phyloP scores from a whole-genome alignment of 257 asterid species.

The Paulownia fortunei region DNA sequence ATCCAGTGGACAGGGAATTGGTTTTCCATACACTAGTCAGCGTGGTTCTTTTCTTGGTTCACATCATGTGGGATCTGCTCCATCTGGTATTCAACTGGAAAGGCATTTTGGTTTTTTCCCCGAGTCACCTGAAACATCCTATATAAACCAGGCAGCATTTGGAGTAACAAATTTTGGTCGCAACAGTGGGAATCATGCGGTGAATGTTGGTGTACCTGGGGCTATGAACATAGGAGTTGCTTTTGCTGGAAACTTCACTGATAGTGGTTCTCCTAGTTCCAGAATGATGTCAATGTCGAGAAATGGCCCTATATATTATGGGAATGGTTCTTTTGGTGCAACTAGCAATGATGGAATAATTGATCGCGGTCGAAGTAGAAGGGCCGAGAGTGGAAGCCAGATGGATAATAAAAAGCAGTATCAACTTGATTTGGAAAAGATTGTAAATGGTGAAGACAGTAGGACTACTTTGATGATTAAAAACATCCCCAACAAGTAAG shows the following conservation, averaged over 20 bases:
- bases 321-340: constrained; percentile 75
- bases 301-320: constrained; percentile 63
- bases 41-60: constrained; percentile 62
- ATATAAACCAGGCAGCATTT: constrained; percentile 58
- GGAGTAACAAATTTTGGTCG: constrained; percentile 51
- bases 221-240: constrained; percentile 65
- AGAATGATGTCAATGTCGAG: constrained; percentile 71
- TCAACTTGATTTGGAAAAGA: constrained; percentile 91
- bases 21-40: constrained; percentile 56
- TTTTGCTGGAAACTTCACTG: constrained; percentile 66
- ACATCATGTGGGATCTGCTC: constrained; percentile 92
- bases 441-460: constrained; percentile 72
- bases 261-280: constrained; percentile 70
- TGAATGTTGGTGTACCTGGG: constrained; percentile 58
- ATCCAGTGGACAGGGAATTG: constrained; percentile 57
- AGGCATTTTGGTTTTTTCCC: constrained; percentile 84
- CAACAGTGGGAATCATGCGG: constrained; percentile 49
- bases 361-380: constrained; percentile 78
- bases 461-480: constrained; percentile 97
- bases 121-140: constrained; percentile 82
- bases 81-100: constrained; percentile 80
- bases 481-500: constrained; percentile 98
- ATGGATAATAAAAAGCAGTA: constrained; percentile 77
- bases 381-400: constrained; percentile 70
- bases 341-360: constrained; percentile 53